Conservation (phyloP, 1,284 basidiomycete species). For the Anthracocystis panici-leucophaei region DNA sequence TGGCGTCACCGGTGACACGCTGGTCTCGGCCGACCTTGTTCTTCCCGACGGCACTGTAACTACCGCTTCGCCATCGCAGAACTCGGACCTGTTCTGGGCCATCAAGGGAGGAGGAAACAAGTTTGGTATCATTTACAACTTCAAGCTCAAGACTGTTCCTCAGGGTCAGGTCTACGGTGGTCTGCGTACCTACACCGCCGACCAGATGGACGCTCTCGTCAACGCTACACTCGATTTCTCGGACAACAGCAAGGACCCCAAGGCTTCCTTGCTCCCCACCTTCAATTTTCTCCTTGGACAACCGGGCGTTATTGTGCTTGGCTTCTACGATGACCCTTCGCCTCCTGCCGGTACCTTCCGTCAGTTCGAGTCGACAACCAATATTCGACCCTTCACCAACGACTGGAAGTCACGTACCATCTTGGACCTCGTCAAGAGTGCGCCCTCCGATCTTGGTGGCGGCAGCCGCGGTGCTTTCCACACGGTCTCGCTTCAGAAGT, state of each 20-base stretch:
- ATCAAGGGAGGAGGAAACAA: conserved; percentile 57
- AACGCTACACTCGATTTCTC: conserved; percentile 50
- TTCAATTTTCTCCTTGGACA: conserved; percentile 51
- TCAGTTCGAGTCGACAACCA: conserved; percentile 18
- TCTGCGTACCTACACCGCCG: conserved; percentile 43
- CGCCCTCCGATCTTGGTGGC: conserved; percentile 35
- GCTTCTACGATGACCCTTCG: conserved; percentile 51
- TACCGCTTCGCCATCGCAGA: conserved; percentile 36
- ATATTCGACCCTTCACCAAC: conserved; percentile 24
- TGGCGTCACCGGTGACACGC: conserved; percentile 51
- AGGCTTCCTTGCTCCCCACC: conserved; percentile 54
- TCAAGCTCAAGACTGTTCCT: conserved; percentile 50
- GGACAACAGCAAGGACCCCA: conserved; percentile 54
- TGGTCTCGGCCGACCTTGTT: conserved; percentile 51
- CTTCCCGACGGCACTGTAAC: conserved; percentile 52
- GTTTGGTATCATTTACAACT: conserved; percentile 55
- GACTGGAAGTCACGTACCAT: conserved; percentile 52
- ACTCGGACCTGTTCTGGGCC: conserved; percentile 55
- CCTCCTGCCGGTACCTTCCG: conserved; percentile 37
- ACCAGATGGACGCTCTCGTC: conserved; percentile 45
- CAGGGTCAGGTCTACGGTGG: conserved; percentile 57
- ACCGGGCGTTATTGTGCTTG: conserved; percentile 42
- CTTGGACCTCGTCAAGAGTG: conserved; percentile 39
- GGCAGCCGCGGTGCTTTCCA: conserved; percentile 57
- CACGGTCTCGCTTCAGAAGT: conserved; percentile 50